Evolutionary conservation across 2,329 filamentous ascomycete genomes (phyloP), one percentile per base, ranked within the genome.

Genomic region (Epichloe baconii): DNA sequence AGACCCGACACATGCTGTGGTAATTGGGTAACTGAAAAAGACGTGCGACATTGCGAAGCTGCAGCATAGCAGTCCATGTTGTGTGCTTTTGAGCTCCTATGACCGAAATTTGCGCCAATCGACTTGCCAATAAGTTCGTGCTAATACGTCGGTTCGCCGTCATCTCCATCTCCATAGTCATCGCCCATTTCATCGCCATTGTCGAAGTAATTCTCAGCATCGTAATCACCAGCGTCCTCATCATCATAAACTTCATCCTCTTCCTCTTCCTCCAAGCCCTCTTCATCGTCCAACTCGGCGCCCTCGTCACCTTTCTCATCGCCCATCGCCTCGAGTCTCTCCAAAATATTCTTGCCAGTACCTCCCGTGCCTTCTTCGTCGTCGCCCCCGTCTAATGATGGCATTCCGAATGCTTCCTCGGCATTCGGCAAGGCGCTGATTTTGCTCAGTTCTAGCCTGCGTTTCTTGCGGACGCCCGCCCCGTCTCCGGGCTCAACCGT

Each of bases 181-280:
- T 75, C 72, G 37, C 73, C 71, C 49, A 76, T 72, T 23, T 79
- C 76, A 54, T 77, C 75, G 12, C 76, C 76, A 23, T 72, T 76
- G 53, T 80, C 78, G 60, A 81, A 81, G 65, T 80, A 80, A 10
- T 71, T 71, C 58, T 82, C 78, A 2, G 78, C 78, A 44, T 81
- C 74, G 59, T 82, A 82, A 54, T 81, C 78, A 7, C 78, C 78
- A 1, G 75, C 78, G 47, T 78, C 76, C 52, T 80, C 76, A 51
- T 81, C 78, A 46, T 81, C 75, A 54, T 74, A 76, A 23, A 65
- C 67, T 50, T 75, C 72, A 50, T 75, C 73, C 56, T 75, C 71
- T 17, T 72, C 72, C 10, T 71, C 71, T 48, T 73, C 71, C 36
- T 67, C 66, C 40, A 64, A 59, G 8, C 66, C 72, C 47, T 77